Percentiles rank a stretch among this genome's conserved stretches.
Evolutionary conservation across 306 rosid species (phyloP).

Genomic region (Vigna mungo): DNA sequence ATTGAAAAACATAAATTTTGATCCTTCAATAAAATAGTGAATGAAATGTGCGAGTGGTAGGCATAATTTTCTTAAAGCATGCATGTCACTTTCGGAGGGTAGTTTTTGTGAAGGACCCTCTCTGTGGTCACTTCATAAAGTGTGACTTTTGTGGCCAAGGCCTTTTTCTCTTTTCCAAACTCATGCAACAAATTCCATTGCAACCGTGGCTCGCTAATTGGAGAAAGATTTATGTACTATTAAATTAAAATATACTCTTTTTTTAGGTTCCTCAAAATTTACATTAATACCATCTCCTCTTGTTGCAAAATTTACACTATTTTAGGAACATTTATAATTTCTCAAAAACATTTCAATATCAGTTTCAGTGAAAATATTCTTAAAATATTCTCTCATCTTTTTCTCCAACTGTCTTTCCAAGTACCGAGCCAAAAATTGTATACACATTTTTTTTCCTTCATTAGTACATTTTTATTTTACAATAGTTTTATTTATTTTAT

Average conservation of each 20-base stretch:
- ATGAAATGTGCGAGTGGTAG: background rate
- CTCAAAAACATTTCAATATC: background rate
- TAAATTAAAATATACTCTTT: background rate
- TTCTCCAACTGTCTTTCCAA: too few relatives aligned
- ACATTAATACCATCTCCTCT: background rate
- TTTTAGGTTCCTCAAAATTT: background rate
- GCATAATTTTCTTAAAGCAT: constrained; percentile 43
- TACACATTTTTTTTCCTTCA: background rate
- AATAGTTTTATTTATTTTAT: background rate
- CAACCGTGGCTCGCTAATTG: background rate
- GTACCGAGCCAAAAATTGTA: too few relatives aligned
- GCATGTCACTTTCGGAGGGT: constrained; percentile 39
- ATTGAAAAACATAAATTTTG: too few relatives aligned
- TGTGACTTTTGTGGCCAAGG: constrained; percentile 53
- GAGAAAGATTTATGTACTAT: constrained; percentile 5
- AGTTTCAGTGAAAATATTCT: background rate
- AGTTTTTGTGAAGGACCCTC: constrained; percentile 25
- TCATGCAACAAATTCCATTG: constrained; percentile 4
- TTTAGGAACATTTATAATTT: background rate
- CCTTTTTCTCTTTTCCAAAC: constrained; percentile 31
- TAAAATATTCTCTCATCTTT: too few relatives aligned
- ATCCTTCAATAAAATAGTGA: too few relatives aligned
- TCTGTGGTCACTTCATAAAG: constrained; percentile 43
- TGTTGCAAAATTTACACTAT: background rate
- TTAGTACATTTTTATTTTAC: background rate